Evolutionary conservation across 164 flowering plant genomes (phyloP).

Genomic region (Nymphaea thermarum): DNA sequence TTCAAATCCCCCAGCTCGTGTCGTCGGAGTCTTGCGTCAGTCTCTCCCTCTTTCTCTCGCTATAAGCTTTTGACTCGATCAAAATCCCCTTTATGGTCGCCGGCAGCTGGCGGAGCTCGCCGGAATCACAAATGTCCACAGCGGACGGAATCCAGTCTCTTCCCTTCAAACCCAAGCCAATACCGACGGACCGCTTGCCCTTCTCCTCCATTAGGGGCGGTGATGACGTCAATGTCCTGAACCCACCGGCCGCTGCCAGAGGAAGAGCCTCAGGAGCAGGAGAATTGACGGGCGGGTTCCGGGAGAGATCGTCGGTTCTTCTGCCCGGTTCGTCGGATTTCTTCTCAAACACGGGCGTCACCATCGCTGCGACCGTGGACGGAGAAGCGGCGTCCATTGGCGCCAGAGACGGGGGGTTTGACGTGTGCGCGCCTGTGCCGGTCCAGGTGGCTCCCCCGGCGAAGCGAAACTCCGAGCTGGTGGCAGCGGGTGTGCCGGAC

Average conservation of each 20-base stretch:
- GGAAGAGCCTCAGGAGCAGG: neutral
- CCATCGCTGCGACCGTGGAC: neutral
- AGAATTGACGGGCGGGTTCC: neutral
- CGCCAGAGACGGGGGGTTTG: neutral
- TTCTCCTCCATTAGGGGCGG: neutral
- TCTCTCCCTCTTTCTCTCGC: too few relatives aligned
- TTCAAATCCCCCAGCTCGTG: too few relatives aligned
- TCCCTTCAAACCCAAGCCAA: neutral
- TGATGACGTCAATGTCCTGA: neutral
- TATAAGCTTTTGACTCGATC: too few relatives aligned
- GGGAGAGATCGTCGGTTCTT: neutral
- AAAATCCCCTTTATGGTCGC: too few relatives aligned
- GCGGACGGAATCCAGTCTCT: neutral
- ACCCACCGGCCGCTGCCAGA: neutral
- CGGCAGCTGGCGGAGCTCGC: too few relatives aligned
- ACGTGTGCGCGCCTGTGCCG: neutral
- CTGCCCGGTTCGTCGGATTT: neutral
- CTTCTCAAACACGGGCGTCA: neutral
- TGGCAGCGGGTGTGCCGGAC: conserved; percentile 2
- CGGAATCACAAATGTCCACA: neutral
- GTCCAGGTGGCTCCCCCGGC: neutral
- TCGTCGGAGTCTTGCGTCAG: too few relatives aligned
- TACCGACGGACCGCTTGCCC: neutral
- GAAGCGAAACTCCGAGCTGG: neutral
- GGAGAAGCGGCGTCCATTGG: neutral